Conservation (phyloP, 176 grass and related monocot species). For the Aegilops tauschii region DNA sequence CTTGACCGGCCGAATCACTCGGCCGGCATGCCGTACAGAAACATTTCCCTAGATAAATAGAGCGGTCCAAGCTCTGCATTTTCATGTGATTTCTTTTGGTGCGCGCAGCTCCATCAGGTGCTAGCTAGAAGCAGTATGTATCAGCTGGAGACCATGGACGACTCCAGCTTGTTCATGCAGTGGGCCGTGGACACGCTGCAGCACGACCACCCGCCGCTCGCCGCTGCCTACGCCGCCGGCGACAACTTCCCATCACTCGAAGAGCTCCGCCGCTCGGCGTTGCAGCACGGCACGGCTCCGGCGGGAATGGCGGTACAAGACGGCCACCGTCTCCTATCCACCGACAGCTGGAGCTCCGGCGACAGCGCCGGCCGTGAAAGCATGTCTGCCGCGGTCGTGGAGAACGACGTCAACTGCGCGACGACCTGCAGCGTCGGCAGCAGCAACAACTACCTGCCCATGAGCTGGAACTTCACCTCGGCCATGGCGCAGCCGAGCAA, state of each 20-base stretch:
- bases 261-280: background rate
- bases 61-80: background rate
- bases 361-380: background rate
- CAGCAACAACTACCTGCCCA: background rate
- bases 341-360: background rate
- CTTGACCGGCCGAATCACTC: too few species aligned
- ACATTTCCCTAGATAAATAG: too few species aligned
- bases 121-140: background rate
- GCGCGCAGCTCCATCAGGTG: too few species aligned
- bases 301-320: background rate
- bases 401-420: background rate
- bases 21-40: too few species aligned
- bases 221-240: background rate
- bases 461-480: slow-evolving; percentile 43
- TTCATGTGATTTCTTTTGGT: background rate
- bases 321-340: background rate
- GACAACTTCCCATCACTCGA: too few species aligned
- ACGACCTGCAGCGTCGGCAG: background rate
- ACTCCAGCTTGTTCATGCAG: slow-evolving; percentile 27
- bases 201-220: background rate
- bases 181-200: slow-evolving; percentile 30
- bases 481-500: slow-evolving; percentile 21
- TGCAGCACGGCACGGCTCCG: background rate
- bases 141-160: slow-evolving; percentile 14
- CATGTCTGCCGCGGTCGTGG: background rate